Evolutionary conservation across 2,329 filamentous ascomycete species (phyloP), one percentile per base, ranked within the genome.

Genomic region (Trichoderma guizhouense): DNA sequence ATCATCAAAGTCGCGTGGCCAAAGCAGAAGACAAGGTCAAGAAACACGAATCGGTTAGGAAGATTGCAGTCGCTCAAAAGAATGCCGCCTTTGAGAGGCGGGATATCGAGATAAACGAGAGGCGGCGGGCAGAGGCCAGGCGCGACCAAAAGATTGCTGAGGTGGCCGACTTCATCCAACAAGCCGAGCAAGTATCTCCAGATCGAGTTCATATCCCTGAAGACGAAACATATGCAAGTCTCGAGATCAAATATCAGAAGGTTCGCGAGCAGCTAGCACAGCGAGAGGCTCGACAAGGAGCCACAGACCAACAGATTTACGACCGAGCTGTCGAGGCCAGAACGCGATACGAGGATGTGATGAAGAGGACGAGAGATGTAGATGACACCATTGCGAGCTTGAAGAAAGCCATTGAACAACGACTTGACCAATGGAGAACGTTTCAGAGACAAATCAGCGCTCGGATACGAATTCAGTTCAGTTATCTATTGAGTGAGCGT

Each of bases 371-470:
- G 12, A 75, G 78, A 36, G 81, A 81, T n/a, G 75, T 82, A 4
- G 74, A 81, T 71, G 78, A 83, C 67, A 85, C 84, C 28, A 83
- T 87, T 62, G 76, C 72, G 7, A 78, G 78, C 0, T 79, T 91
- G 47, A 87, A 88, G 76, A 77, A 85, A 36, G 89, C 94, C 1
- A 88, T 97, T 53, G 82, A 84, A 11, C 84, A 91, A 71, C 93
- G 96, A 18, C 87, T 93, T 71, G 83, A 86, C 32, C 90, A 94
- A 76, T 99, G 94, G 92, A 86, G 89, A 71, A 86, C 88, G 65
- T 98, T 99, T 81, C 92, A 95, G 77, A 88, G 90, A 30, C 89
- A 91, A 76, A 98, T 99, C 77, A 95, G 94, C 47, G 89, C 92
- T n/a, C 90, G 92, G 70, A 93, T 96, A 60, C 91, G 94, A 64